Percentiles rank a stretch among this genome's conserved stretches.
These are phyloP conservation scores for Rhazya stricta DNA, from an alignment of 257 asterid genomes.

Conservation along the genomic window DNA sequence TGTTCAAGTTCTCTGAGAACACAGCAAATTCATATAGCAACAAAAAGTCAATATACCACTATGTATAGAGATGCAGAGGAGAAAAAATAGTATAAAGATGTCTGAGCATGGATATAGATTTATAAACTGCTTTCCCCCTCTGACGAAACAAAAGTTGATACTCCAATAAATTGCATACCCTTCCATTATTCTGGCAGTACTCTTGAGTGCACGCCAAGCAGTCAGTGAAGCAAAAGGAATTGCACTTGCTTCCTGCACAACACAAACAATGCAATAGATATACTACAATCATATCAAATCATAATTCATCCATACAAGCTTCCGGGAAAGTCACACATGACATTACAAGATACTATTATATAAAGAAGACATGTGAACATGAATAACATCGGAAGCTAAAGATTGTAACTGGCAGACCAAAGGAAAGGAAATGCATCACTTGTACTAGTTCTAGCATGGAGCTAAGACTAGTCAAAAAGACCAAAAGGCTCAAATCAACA, in stretches of 20 bases:
- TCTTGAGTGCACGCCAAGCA: conserved; percentile 96
- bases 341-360: background rate
- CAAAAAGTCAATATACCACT: background rate
- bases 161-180: conserved; percentile 47
- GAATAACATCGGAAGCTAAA: background rate
- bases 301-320: background rate
- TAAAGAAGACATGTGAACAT: background rate
- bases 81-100: background rate
- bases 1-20: background rate
- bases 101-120: background rate
- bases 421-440: background rate
- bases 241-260: conserved; percentile 90
- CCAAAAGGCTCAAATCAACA: background rate
- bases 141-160: background rate
- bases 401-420: background rate
- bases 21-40: background rate
- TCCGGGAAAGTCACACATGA: background rate
- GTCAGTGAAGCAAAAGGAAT: conserved; percentile 97
- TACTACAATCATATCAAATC: conserved; percentile 1
- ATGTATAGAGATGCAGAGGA: background rate
- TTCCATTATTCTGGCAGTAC: conserved; percentile 65
- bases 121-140: background rate
- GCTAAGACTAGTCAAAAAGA: background rate
- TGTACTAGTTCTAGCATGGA: background rate
- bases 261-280: background rate